These are phyloP conservation scores for Aspergillus fumigatiaffinis DNA, from an alignment of 2,329 filamentous ascomycete species.

Conservation along the genomic window DNA sequence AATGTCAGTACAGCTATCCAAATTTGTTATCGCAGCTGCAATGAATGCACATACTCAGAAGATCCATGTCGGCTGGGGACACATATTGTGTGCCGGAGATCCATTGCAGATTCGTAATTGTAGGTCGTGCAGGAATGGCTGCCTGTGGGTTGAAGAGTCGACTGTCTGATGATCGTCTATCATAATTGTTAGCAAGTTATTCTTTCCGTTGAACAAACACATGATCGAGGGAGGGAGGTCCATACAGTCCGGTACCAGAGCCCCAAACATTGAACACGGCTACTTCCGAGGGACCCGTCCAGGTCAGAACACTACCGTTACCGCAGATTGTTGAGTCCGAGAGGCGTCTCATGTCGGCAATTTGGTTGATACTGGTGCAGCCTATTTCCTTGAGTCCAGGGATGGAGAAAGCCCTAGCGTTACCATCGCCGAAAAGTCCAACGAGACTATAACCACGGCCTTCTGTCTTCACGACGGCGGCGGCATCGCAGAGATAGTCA, in stretches of 20 bases:
- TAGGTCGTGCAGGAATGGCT: conserved; percentile 72
- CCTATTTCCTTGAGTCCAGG: conserved; percentile 83
- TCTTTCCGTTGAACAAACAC: background rate
- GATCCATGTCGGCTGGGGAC: conserved; percentile 79
- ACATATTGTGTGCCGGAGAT: conserved; percentile 92
- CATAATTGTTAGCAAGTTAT: conserved; percentile 14
- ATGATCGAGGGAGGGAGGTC: conserved; percentile 23
- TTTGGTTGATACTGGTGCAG: conserved; percentile 57
- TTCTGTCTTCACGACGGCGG: conserved; percentile 70
- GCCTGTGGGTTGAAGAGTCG: conserved; percentile 74
- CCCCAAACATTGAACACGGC: conserved; percentile 83
- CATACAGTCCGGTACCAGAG: conserved; percentile 60
- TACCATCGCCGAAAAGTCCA: conserved; percentile 79
- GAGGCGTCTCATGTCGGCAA: conserved; percentile 71
- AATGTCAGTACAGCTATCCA: background rate
- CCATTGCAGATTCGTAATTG: conserved; percentile 95
- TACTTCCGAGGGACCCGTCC: conserved; percentile 83
- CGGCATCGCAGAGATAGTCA: conserved; percentile 74
- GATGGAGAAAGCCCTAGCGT: conserved; percentile 76
- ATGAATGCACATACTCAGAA: conserved; percentile 56
- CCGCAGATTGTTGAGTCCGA: conserved; percentile 66
- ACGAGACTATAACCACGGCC: conserved; percentile 74
- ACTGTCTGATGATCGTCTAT: conserved; percentile 56
- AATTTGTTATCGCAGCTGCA: background rate
- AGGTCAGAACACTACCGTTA: conserved; percentile 79